Conservation (phyloP, 164 flowering plant species). For the Magnolia officinalis region DNA sequence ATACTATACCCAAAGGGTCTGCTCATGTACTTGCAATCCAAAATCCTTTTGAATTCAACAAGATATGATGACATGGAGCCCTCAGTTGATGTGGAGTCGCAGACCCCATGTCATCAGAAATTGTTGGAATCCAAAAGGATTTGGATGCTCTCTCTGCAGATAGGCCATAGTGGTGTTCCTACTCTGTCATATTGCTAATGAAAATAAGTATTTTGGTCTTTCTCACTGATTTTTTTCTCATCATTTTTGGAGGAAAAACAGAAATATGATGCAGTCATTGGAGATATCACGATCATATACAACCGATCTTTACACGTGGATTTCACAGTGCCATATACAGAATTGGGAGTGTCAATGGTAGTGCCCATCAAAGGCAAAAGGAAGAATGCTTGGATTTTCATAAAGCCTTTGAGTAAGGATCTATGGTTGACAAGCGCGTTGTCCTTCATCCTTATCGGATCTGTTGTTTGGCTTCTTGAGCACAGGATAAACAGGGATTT, state of each 20-base stretch:
- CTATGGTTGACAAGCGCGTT: conserved; percentile 37
- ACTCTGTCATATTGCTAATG: conserved; percentile 7
- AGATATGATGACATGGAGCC: too few species aligned
- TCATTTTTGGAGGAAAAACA: conserved; percentile 1
- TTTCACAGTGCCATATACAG: conserved; percentile 26
- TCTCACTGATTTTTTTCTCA: background rate
- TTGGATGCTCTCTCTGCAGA: conserved; percentile 49
- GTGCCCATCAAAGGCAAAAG: conserved; percentile 12
- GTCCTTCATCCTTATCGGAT: conserved; percentile 37
- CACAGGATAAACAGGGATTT: conserved; percentile 38
- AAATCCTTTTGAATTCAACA: too few species aligned
- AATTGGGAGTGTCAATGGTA: conserved; percentile 18
- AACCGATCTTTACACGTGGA: conserved; percentile 28
- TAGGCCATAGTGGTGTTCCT: conserved; percentile 41
- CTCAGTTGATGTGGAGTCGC: too few species aligned
- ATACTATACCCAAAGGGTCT: too few species aligned
- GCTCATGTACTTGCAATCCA: too few species aligned
- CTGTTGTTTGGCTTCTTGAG: conserved; percentile 52
- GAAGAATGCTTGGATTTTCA: conserved; percentile 19
- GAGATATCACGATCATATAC: conserved; percentile 28
- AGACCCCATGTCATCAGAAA: too few species aligned
- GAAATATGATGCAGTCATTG: conserved; percentile 34
- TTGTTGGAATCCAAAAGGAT: background rate
- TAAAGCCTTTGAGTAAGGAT: conserved; percentile 33
- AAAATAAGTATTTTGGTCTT: background rate